These are phyloP conservation scores for Pezicula carpinea DNA, from an alignment of 2,329 filamentous ascomycete genomes.

Conservation along the genomic window DNA sequence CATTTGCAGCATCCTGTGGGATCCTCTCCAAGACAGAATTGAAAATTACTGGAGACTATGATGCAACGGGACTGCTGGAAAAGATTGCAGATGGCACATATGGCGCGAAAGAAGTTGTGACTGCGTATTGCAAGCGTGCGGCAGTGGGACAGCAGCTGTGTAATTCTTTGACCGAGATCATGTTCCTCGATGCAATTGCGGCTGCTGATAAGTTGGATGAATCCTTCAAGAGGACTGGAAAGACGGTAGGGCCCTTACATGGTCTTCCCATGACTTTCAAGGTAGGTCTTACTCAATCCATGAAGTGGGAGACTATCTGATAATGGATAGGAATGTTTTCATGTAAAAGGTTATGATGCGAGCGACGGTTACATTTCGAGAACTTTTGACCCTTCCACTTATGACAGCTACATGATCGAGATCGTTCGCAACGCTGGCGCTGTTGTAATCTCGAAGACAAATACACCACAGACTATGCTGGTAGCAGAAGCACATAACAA, in stretches of 20 bases:
- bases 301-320: too few species aligned
- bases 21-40: constrained; percentile 21
- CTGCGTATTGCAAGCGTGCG: constrained; percentile 44
- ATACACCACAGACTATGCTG: constrained; percentile 65
- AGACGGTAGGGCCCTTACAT: constrained; percentile 52
- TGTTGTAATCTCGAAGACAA: constrained; percentile 88
- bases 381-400: constrained; percentile 55
- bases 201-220: constrained; percentile 40
- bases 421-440: constrained; percentile 81
- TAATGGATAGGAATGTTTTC: constrained; percentile 56
- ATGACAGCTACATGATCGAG: constrained; percentile 66
- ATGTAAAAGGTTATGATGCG: constrained; percentile 78
- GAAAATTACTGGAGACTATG: constrained; percentile 22
- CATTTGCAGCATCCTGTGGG: constrained; percentile 11
- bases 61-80: constrained; percentile 21
- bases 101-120: constrained; percentile 32
- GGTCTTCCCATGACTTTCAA: constrained; percentile 53
- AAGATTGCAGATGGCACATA: constrained; percentile 17
- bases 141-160: constrained; percentile 43
- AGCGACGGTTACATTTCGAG: constrained; percentile 72
- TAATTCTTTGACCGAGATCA: constrained; percentile 39
- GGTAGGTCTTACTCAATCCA: constrained; percentile 20
- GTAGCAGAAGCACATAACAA: constrained; percentile 34
- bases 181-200: constrained; percentile 31
- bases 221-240: constrained; percentile 31